Base-by-base conservation (phyloP, 257 asterid species). In the Solanum ossicruentum region DNA sequence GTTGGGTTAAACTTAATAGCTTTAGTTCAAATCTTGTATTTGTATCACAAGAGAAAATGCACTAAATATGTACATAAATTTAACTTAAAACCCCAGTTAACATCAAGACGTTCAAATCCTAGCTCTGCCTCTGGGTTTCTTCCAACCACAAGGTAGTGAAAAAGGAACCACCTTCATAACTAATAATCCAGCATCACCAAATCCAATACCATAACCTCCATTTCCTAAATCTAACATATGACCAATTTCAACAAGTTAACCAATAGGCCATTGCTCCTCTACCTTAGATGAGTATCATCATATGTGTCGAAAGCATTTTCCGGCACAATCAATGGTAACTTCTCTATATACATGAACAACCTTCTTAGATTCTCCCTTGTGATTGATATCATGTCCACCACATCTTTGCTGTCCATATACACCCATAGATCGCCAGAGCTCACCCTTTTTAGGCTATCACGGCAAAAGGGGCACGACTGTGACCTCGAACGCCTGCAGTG, bases 381-480 rank as follows among this genome's bases (percentile, higher is more conserved):
- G 65, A 97, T 90, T 12, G 97, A 86, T 10, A 89, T 81, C 93
- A 90, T 92, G 91, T 95, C 98, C 28, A 93, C 67, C 6, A 86
- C 91, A 77, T 97, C 99, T 90, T 87, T 92, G 85, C 88, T 87
- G 84, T 94, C 97, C 88, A 95, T 84, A 86, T 91, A 91, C 55
- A 97, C 97, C 98, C 98, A 97, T 10, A 97, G 90, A 86, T 97
- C 99, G 72, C 93, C 88, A 0, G 99, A 97, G 88, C 91, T 89
- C 67, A 95, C 98, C 83, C 97, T 89, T 93, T 92, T 95, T 45
- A 97, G 84, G 92, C 97, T 91, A 88, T 94, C 96, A 5, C 99
- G 98, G 88, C 99, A 96, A 84, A 95, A 96, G 39, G 99, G 99
- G 88, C 99, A 96, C 6, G 98, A 95, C 41, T 95, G 97, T 47